Conservation (phyloP, 148 eudicot species). For the Persicaria tinctoria region DNA sequence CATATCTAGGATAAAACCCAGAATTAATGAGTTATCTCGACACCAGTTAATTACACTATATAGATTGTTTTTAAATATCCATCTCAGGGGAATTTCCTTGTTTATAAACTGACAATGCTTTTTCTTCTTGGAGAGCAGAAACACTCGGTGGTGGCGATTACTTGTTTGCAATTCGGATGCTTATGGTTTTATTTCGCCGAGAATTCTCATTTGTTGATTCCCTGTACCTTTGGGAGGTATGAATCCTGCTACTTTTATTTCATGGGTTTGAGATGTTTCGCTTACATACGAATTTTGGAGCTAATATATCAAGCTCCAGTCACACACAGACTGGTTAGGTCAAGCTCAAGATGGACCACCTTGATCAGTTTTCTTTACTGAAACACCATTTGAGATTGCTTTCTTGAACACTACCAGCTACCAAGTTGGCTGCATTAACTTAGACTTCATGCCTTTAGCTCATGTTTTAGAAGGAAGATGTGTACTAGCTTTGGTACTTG, state of each 20-base stretch:
- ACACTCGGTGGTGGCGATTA: conserved; percentile 90
- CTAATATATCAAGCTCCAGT: background rate
- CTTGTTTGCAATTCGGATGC: conserved; percentile 94
- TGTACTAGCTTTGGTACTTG: no score
- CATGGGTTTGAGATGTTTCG: background rate
- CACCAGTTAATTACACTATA: no score
- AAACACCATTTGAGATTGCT: no score
- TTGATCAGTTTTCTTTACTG: no score
- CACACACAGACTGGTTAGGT: background rate
- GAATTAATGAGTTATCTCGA: background rate
- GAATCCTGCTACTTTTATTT: conserved; percentile 7
- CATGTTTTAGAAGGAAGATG: no score
- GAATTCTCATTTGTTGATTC: conserved; percentile 94
- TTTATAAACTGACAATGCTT: background rate
- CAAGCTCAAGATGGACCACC: no score
- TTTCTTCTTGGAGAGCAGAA: conserved; percentile 47
- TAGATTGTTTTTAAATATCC: background rate
- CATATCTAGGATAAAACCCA: background rate
- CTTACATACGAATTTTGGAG: background rate
- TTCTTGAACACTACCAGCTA: no score
- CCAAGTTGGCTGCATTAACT: no score
- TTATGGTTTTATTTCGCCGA: conserved; percentile 97
- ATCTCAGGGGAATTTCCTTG: conserved; percentile 5
- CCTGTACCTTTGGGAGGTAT: conserved; percentile 98
- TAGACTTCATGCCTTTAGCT: no score